A percentile compares a stretch with the other conserved stretches of the same genome.
Conservation (phyloP, 352 stramenopile genomes). For the Globisporangium solare region DNA sequence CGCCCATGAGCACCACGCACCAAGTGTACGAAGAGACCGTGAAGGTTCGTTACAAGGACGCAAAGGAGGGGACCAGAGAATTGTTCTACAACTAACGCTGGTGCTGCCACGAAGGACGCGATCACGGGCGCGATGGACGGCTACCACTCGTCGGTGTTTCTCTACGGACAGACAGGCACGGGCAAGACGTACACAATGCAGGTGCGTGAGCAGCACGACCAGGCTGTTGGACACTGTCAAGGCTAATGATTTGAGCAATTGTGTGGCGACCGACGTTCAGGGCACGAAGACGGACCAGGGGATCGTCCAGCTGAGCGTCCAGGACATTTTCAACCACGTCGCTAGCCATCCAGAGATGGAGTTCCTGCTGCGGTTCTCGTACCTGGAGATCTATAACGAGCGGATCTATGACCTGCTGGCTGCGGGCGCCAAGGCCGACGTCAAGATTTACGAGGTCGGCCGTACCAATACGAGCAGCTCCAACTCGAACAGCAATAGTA, state of each 20-base stretch:
- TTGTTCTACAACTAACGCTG: too few species aligned
- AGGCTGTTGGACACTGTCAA: too few species aligned
- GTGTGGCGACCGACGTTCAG: slow-evolving; percentile 13
- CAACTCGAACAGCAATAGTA: slow-evolving; percentile 15
- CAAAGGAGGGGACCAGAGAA: too few species aligned
- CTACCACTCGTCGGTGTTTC: slow-evolving; percentile 86
- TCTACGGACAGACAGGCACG: slow-evolving; percentile 91
- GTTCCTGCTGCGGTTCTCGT: slow-evolving; percentile 87
- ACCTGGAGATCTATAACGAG: slow-evolving; percentile 99
- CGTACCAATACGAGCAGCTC: slow-evolving; percentile 18
- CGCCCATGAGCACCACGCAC: slow-evolving; percentile 54
- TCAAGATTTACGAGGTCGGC: slow-evolving; percentile 73
- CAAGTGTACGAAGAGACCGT: slow-evolving; percentile 85
- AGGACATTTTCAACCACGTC: slow-evolving; percentile 87
- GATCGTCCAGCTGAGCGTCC: slow-evolving; percentile 81
- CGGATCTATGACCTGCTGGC: slow-evolving; percentile 95
- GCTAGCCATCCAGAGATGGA: slow-evolving; percentile 45
- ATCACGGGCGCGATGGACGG: slow-evolving; percentile 70
- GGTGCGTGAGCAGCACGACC: slow-evolving; percentile 18
- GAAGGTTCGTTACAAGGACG: slow-evolving; percentile 21
- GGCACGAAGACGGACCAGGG: slow-evolving; percentile 48
- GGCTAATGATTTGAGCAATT: neutral
- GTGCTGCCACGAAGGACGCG: slow-evolving; percentile 27
- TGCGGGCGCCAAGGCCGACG: slow-evolving; percentile 49
- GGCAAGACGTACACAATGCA: slow-evolving; percentile 85